phyloP scores from a whole-genome alignment of 1,284 basidiomycete species.

The Leccinum griseonigrum region DNA sequence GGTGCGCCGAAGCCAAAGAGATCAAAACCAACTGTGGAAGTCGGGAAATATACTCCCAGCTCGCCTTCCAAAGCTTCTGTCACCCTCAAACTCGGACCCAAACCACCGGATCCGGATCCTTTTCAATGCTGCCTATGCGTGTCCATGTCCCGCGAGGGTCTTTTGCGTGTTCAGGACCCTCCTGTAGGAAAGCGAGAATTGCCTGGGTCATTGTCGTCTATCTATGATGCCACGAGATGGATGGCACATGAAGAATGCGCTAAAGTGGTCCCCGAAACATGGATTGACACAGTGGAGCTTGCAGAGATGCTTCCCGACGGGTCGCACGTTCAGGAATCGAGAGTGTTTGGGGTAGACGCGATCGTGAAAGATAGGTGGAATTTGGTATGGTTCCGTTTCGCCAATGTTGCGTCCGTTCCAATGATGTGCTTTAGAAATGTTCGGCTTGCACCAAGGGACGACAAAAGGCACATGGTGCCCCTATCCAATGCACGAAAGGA shows the following conservation, averaged over 20 bases:
- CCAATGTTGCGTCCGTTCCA: slow-evolving; percentile 6
- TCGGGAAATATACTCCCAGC: slow-evolving; percentile 6
- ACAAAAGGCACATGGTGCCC: slow-evolving; percentile 78
- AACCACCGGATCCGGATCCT: slow-evolving; percentile 51
- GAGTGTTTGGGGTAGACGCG: slow-evolving; percentile 78
- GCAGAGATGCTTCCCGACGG: slow-evolving; percentile 30
- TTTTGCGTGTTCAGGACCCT: slow-evolving; percentile 70
- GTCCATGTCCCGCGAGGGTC: slow-evolving; percentile 50
- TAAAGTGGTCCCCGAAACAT: slow-evolving; percentile 79
- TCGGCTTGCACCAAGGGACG: slow-evolving; percentile 70
- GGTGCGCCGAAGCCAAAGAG: slow-evolving; percentile 37
- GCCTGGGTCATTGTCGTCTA: slow-evolving; percentile 34
- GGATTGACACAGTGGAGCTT: slow-evolving; percentile 67
- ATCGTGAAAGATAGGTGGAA: slow-evolving; percentile 91
- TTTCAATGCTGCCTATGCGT: slow-evolving; percentile 85
- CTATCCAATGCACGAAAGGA: slow-evolving; percentile 92
- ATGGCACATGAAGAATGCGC: slow-evolving; percentile 79
- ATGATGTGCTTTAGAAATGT: slow-evolving; percentile 68
- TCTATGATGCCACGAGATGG: slow-evolving; percentile 46
- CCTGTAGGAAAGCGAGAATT: slow-evolving; percentile 52
- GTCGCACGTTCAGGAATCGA: slow-evolving; percentile 44
- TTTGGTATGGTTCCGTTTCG: slow-evolving; percentile 55
- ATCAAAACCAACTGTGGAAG: slow-evolving; percentile 17
- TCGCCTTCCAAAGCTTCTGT: slow-evolving; percentile 34
- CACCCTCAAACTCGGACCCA: slow-evolving; percentile 61